Conservation (phyloP, 345 rosid genomes). For the Heritiera fomes region DNA sequence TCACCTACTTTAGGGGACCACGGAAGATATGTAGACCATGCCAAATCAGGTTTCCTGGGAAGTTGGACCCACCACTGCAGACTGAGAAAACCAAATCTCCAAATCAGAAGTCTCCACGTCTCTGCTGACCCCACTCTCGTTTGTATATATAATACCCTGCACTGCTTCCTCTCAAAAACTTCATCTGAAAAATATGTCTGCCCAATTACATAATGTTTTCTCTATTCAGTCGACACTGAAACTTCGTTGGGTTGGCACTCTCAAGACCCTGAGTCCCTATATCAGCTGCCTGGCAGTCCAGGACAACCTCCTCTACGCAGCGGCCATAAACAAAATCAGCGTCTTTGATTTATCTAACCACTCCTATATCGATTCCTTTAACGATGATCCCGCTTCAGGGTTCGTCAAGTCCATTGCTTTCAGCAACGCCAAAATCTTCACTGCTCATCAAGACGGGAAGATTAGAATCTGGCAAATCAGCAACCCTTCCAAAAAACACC, state of each 20-base stretch:
- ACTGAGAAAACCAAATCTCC: background rate
- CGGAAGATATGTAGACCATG: background rate
- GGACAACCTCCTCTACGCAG: constrained; percentile 42
- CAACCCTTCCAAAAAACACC: constrained; percentile 26
- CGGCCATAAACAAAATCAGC: constrained; percentile 35
- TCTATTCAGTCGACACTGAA: background rate
- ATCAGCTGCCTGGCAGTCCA: constrained; percentile 47
- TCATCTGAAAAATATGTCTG: background rate
- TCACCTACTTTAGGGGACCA: constrained; percentile 2
- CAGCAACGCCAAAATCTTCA: constrained; percentile 36
- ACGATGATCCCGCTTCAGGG: constrained; percentile 32
- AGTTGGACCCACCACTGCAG: background rate
- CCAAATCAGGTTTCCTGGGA: background rate
- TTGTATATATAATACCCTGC: background rate
- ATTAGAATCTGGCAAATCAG: constrained; percentile 43
- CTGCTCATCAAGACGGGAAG: constrained; percentile 56
- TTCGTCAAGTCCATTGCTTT: constrained; percentile 48
- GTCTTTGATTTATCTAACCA: constrained; percentile 39
- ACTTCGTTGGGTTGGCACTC: constrained; percentile 31
- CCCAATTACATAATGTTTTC: background rate
- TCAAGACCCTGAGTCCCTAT: constrained; percentile 26
- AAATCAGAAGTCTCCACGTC: constrained; percentile 3
- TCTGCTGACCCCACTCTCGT: background rate
- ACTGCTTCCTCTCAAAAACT: background rate
- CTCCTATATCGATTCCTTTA: constrained; percentile 31